Evolutionary conservation across 2,329 filamentous ascomycete genomes (phyloP), one percentile per base, ranked within the genome.

Genomic region (Apiospora sp.): DNA sequence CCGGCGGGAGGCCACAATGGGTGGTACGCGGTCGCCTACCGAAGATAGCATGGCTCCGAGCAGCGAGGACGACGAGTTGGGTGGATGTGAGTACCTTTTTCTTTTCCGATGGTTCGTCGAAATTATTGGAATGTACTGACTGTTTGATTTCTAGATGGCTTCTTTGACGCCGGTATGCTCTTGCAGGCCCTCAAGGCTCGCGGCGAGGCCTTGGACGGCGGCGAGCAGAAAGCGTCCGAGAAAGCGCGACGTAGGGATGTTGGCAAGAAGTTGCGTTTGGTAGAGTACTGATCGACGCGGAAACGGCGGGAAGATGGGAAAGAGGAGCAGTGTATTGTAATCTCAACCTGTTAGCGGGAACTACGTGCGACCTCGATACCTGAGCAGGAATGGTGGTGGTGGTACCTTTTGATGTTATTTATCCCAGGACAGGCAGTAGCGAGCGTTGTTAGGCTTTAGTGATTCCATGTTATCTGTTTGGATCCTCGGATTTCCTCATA

Each of bases 101-200:
- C 67, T 72, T 72, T 19, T 37, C 49, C 58, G 75, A 3, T 14
- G n/a, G 22, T 12, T 14, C 16, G 19, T 12, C 16, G 58, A 74
- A 75, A 75, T n/a, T 19, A 34, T n/a, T 22, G 22, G 2, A 8
- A 10, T 41, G 34, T 77, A 24, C 74, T 76, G 22, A 75, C 69
- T 8, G 41, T 19, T n/a, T 44, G 70, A 19, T n/a, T 46, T 71
- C 19, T 80, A 98, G 95, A 98, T 86, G 96, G 96, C 44, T 98
- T 98, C 87, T 98, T 98, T 84, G 96, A 98, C 81, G 95, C 96
- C 0, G 96, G 96, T 19, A 97, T 98, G 94, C 89, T 98, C 6
- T 87, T 96, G 34, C 94, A 97, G 81, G 94, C 95, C 1, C 90
- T 98, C 72, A 95, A 95, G 80, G 92, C 92, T 2, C 89, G 92